These are phyloP conservation scores for Vitis vinifera DNA, from an alignment of 164 flowering plant species.

Conservation along the genomic window DNA sequence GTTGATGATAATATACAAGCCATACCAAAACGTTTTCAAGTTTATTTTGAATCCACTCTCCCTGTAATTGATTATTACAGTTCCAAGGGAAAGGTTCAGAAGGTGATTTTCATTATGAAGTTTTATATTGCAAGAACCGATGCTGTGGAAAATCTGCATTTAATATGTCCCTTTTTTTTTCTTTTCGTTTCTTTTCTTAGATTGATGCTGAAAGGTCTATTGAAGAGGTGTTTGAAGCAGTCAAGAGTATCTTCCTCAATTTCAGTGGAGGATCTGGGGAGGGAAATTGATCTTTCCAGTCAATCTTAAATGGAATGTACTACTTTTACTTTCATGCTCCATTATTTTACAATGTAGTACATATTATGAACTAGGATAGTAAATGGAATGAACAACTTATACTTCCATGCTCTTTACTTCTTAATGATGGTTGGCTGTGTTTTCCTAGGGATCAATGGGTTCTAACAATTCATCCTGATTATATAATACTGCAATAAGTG, in stretches of 20 bases:
- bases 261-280: neutral
- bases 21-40: constrained; percentile 29
- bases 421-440: too few relatives aligned
- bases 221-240: constrained; percentile 19
- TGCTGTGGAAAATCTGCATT: neutral
- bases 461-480: too few relatives aligned
- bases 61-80: constrained; percentile 29
- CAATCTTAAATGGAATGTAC: neutral
- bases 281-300: neutral
- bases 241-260: constrained; percentile 2
- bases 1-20: constrained; percentile 39
- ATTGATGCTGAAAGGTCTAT: constrained; percentile 17
- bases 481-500: too few relatives aligned
- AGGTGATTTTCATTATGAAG: constrained; percentile 19
- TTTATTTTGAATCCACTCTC: constrained; percentile 30
- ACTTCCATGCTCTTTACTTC: too few relatives aligned
- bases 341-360: too few relatives aligned
- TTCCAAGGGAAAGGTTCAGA: constrained; percentile 21
- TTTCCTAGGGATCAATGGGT: too few relatives aligned
- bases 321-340: neutral
- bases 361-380: too few relatives aligned
- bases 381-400: too few relatives aligned
- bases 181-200: neutral
- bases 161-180: neutral
- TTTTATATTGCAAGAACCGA: neutral